Percentiles rank a stretch among this genome's conserved stretches.
Evolutionary conservation across 805 yeast species (phyloP).

Genomic region (Saturnispora silvae): DNA sequence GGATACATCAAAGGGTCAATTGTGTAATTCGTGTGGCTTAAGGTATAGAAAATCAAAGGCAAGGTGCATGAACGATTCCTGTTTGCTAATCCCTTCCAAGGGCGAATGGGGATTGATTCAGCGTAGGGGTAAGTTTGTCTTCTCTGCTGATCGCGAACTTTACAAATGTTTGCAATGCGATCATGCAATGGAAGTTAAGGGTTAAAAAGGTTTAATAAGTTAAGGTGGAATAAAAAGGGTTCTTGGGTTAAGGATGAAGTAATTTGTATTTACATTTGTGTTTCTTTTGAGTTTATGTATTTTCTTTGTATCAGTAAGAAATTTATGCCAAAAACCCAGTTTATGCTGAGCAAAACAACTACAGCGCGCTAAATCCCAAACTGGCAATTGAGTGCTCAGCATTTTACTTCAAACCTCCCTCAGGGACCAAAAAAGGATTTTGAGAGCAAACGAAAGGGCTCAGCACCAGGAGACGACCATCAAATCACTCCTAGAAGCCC

Average conservation of each 20-base stretch:
- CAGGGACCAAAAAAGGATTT: too few species aligned
- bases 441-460: too few species aligned
- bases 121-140: slow-evolving; percentile 43
- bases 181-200: slow-evolving; percentile 42
- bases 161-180: slow-evolving; percentile 52
- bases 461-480: too few species aligned
- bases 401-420: too few species aligned
- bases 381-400: slow-evolving; percentile 1
- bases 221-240: neutral
- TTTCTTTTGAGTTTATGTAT: neutral
- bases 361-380: neutral
- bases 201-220: too few species aligned
- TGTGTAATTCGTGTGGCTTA: slow-evolving; percentile 93
- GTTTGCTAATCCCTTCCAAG: slow-evolving; percentile 90
- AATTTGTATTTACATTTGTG: too few species aligned
- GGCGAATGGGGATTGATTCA: slow-evolving; percentile 91
- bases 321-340: too few species aligned
- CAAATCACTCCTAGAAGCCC: too few species aligned
- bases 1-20: slow-evolving; percentile 84
- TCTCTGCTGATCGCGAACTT: too few species aligned
- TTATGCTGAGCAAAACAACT: too few species aligned
- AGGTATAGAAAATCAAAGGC: slow-evolving; percentile 92
- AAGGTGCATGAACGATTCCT: slow-evolving; percentile 63
- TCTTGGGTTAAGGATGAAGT: too few species aligned
- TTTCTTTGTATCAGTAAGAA: neutral